A percentile compares a stretch with the other conserved stretches of the same genome.
Conservation (phyloP, 176 grass and related monocot species). For the Raddia distichophylla region DNA sequence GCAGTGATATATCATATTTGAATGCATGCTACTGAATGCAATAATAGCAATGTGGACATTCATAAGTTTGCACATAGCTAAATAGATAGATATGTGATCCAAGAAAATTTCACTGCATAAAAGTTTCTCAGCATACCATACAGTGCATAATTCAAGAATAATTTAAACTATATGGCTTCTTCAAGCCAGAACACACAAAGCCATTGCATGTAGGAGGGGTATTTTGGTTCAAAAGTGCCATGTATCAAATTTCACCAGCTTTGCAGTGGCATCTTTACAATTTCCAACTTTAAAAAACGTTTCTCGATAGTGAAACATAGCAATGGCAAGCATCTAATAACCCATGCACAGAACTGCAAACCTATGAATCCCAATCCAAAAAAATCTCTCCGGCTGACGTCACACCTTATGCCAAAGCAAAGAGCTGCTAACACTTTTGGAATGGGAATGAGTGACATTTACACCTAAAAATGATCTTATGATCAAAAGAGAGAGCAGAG, state of each 20-base stretch:
- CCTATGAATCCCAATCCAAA: not conserved
- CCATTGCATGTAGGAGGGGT: no score
- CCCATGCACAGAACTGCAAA: not conserved
- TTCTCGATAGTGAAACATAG: no score
- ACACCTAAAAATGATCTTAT: not conserved
- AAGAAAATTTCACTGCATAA: conserved; percentile 18
- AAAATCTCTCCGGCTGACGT: not conserved
- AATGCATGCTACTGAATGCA: not conserved
- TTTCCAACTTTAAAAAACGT: no score
- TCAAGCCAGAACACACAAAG: not conserved
- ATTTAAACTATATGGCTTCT: not conserved
- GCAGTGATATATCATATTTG: not conserved
- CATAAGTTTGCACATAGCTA: not conserved
- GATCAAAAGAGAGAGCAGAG: conserved; percentile 6
- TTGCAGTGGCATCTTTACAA: no score
- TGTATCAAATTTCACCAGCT: no score
- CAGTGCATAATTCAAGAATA: not conserved
- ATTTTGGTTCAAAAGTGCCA: no score
- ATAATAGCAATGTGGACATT: not conserved
- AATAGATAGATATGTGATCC: conserved; percentile 3
- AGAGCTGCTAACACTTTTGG: no score
- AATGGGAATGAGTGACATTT: not conserved
- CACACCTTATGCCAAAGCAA: not conserved
- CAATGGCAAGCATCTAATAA: no score
- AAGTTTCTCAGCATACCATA: conserved; percentile 13